A percentile compares a stretch with the other conserved stretches of the same genome.
Conservation (phyloP, 1,284 basidiomycete genomes). For the Ganoderma sinense region DNA sequence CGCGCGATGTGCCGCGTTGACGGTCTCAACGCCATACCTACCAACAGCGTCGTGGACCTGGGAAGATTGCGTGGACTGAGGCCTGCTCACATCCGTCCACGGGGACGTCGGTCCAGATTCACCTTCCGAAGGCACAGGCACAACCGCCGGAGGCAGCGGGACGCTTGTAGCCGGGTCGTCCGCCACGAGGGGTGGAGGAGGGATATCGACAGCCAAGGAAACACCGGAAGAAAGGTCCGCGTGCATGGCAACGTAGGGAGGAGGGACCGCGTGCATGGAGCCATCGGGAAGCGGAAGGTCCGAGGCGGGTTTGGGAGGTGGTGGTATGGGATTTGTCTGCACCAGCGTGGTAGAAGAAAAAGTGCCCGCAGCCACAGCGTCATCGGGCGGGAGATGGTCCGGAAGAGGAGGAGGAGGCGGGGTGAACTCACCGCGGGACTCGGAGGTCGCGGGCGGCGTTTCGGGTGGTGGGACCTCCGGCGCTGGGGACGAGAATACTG, state of each 20-base stretch:
- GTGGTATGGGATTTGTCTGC: neutral
- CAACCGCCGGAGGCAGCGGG: conserved; percentile 8
- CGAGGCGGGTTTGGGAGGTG: neutral
- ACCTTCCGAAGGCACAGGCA: conserved; percentile 10
- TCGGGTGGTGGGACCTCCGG: neutral
- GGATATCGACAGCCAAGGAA: neutral
- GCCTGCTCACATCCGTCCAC: conserved; percentile 16
- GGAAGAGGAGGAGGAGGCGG: neutral
- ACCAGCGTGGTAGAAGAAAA: neutral
- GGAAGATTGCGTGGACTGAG: conserved; percentile 1
- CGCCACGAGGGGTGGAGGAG: neutral
- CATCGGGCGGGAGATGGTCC: neutral
- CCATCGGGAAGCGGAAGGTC: neutral
- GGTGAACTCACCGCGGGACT: neutral
- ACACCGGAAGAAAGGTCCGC: neutral
- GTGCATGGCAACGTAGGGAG: neutral
- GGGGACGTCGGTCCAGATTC: conserved; percentile 14
- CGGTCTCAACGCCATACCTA: neutral
- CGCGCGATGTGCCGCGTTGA: neutral
- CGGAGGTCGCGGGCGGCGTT: neutral
- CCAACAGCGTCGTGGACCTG: conserved; percentile 4
- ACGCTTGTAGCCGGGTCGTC: neutral
- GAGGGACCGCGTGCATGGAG: neutral
- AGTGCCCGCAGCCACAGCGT: neutral
- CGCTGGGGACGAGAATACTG: neutral